Evolutionary conservation across 225 moss, liverwort and hornwort genomes (phyloP), one percentile per base, ranked within the genome.

Genomic region (Lunularia cruciata): DNA sequence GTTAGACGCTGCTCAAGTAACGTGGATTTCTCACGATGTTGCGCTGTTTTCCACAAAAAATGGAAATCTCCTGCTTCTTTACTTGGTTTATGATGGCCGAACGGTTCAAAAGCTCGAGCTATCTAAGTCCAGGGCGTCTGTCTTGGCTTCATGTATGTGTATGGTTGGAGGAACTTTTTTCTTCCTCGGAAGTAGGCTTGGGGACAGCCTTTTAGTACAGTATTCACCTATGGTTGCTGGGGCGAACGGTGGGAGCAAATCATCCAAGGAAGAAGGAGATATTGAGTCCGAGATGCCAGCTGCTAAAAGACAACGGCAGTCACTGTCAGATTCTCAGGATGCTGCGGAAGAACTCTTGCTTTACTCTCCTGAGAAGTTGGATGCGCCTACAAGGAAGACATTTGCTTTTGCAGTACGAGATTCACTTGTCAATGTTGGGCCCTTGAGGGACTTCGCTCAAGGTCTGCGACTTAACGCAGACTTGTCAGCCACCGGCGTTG

Each of bases 111-210:
- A 83, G 72, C 81, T 98, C 70, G 92, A 98, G 72, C 83, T 98
- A 72, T 93, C 98, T 38, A 98, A 89, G 74, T 98, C 98, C 57
- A 93, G 89, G 80, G 91, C 98, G 23, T 93, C 93, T 66, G 88
- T 98, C 62, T 73, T 98, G 60, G 91, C 98, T 70, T 98, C 98
- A 38, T 93, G 93, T 68, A 86, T 98, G 83, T 98, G 98, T 78
- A 89, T 86, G 72, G 86, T 98, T 62, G 93, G 98, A 38, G 82
- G 80, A 68, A 85, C 85, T 46, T 98, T 93, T 45, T 98, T 98
- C 72, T 98, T 98, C 74, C 82, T 98, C 56, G 98, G 98, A 68
- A 98, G 98, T 78, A 89, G 98, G 52, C 93, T 93, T 36, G 98
- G 93, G 14, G 98, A 98, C 68, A 98, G 98, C 78, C 91, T 98